Base-by-base conservation (phyloP, 176 grass and related monocot species). In the Musa acuminata region DNA sequence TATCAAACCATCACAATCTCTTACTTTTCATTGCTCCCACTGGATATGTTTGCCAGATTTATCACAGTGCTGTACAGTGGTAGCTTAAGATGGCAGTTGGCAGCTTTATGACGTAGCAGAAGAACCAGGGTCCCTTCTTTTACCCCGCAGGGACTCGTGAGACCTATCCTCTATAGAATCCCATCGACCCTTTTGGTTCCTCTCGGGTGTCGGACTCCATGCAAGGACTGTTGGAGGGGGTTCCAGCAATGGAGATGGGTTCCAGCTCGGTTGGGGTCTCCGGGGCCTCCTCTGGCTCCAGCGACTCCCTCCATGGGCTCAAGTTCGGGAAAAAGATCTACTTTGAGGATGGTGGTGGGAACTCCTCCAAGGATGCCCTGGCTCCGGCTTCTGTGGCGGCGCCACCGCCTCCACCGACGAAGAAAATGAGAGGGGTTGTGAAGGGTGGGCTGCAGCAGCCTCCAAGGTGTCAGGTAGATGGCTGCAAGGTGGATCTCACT, bases 281-380 rank as follows among this genome's bases (percentile, higher is more conserved):
- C 25, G 76, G 62, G 23, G 23, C 51, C 67, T 77, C 11, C 64
- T n/a, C 49, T 51, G 49, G 69, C 9, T 21, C 24, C 9, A 52
- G 26, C 19, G 84, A 86, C 77, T 79, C 75, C 70, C 76, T 75
- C 48, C 72, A 80, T 77, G 94, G 94, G 2, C 90, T 98, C 77
- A 85, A 85, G 88, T 98, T 98, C 77, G 94, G 94, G 54, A 93
- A 98, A 84, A 98, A 93, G 90, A 98, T 98, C 85, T 98, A 93
- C 86, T 98, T 98, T 78, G 88, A 98, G 81, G 94, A 98, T 51
- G 62, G 62, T 1, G 74, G 53, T 17, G 82, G 51, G 1, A 65
- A 26, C 66, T 52, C 48, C 14, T 16, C 17, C 72, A 14, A 74
- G 29, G 58, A 77, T 24, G 70, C 84, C 10, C 74, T 87, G 8